Conservation (phyloP, 768 basidiomycete genomes). For the Lactarius akahatsu region DNA sequence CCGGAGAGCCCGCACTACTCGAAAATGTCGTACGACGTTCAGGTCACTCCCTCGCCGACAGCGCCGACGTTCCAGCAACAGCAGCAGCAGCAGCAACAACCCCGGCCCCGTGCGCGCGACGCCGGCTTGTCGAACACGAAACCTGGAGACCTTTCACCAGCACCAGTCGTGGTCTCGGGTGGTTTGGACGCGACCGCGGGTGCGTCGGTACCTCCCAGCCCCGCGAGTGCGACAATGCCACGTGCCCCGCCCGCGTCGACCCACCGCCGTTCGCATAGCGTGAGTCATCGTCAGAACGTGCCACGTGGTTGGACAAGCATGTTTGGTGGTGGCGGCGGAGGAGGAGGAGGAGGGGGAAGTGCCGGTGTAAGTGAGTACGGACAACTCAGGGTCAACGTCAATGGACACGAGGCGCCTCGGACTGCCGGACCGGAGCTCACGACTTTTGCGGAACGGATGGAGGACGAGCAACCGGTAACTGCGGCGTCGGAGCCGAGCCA, state of each 20-base stretch:
- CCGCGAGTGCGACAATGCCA: conserved; percentile 45
- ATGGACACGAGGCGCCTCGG: conserved; percentile 43
- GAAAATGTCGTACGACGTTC: conserved; percentile 72
- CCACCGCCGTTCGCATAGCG: conserved; percentile 79
- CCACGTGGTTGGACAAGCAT: conserved; percentile 58
- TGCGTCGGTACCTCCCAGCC: conserved; percentile 24
- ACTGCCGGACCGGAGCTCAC: conserved; percentile 67
- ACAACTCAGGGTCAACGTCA: conserved; percentile 19
- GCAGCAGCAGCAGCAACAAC: conserved; percentile 50
- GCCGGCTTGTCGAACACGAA: conserved; percentile 49
- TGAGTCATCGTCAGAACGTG: conserved; percentile 67
- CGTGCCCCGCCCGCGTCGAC: conserved; percentile 75
- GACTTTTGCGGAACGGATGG: conserved; percentile 48
- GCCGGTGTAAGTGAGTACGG: conserved; percentile 30
- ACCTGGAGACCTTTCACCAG: conserved; percentile 34
- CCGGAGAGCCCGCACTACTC: conserved; percentile 82
- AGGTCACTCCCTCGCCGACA: conserved; percentile 57
- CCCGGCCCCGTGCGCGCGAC: conserved; percentile 67
- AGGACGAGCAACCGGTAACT: conserved; percentile 36
- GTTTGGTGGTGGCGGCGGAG: conserved; percentile 44
- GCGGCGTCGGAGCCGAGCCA: conserved; percentile 32
- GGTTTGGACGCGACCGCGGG: not conserved
- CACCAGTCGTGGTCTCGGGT: conserved; percentile 6
- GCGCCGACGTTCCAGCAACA: conserved; percentile 54
- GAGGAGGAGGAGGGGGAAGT: conserved; percentile 9